A percentile compares a stretch with the other conserved stretches of the same genome.
Evolutionary conservation across 2,329 filamentous ascomycete genomes (phyloP).

Genomic region (Cercospora nicotianae): DNA sequence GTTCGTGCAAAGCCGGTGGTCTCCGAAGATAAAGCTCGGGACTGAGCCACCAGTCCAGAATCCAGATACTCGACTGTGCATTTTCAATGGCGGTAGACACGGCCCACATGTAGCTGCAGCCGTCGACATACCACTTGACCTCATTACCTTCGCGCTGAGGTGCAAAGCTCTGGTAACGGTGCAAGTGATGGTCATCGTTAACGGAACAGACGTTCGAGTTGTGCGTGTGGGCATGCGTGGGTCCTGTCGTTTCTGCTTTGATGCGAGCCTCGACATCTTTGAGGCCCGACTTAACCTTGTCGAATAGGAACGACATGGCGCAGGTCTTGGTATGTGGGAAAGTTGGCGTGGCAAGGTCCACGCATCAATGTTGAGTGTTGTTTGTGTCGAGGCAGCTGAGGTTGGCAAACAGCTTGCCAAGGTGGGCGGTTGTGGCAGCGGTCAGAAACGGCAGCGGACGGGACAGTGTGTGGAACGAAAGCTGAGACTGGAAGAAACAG

Average conservation of each 20-base stretch:
- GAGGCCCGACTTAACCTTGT: conserved; percentile 56
- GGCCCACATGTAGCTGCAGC: conserved; percentile 66
- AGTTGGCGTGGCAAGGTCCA: neutral
- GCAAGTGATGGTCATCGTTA: conserved; percentile 46
- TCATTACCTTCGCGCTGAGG: conserved; percentile 69
- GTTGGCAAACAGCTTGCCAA: conserved; percentile 3
- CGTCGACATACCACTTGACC: conserved; percentile 86
- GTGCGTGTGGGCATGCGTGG: conserved; percentile 50
- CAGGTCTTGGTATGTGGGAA: neutral
- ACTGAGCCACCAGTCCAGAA: conserved; percentile 75
- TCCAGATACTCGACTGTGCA: conserved; percentile 76
- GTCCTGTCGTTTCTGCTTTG: conserved; percentile 48
- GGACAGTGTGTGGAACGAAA: neutral
- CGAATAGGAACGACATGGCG: conserved; percentile 46
- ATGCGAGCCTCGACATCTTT: conserved; percentile 53
- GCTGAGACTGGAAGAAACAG: neutral
- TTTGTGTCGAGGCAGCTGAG: neutral
- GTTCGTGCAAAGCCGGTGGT: conserved; percentile 76
- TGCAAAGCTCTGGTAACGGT: conserved; percentile 66
- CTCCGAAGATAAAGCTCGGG: conserved; percentile 85
- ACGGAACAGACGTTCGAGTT: conserved; percentile 42
- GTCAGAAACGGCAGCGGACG: neutral
- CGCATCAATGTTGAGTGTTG: neutral
- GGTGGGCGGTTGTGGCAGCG: neutral
- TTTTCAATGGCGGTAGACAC: conserved; percentile 76